Percentiles rank a stretch among this genome's conserved stretches.
Conservation (phyloP, 305 asterid species). For the Fraxinus latifolia region DNA sequence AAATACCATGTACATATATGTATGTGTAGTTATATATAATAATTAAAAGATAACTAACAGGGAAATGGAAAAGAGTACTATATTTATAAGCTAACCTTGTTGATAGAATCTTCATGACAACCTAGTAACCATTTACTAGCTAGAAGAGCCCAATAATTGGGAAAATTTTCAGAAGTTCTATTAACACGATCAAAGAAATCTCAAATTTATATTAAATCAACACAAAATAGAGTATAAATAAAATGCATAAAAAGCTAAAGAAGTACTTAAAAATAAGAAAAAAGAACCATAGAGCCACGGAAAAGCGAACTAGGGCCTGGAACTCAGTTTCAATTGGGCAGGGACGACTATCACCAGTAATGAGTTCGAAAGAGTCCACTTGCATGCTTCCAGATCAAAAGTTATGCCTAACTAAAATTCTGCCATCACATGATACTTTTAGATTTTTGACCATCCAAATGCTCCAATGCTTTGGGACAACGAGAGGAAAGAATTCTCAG, state of each 20-base stretch:
- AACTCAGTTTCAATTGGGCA: neutral
- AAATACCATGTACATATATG: neutral
- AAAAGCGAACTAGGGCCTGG: neutral
- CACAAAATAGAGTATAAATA: neutral
- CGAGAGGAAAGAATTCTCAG: neutral
- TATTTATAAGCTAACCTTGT: neutral
- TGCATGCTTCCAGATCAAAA: neutral
- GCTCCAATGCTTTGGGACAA: neutral
- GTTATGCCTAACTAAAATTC: neutral
- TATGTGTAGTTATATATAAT: neutral
- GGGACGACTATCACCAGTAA: neutral
- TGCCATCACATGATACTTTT: neutral
- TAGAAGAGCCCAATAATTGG: neutral
- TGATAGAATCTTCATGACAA: neutral
- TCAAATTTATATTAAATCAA: neutral
- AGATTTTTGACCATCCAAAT: neutral
- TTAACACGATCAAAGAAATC: neutral
- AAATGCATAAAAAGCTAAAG: neutral
- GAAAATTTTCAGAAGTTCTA: neutral
- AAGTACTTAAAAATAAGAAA: neutral
- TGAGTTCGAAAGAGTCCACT: neutral
- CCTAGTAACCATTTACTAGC: neutral
- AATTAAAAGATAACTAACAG: neutral
- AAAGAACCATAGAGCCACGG: neutral
- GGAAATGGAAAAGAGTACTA: neutral